A percentile compares a stretch with the other conserved stretches of the same genome.
These are phyloP conservation scores for Drechslerella dactyloides DNA, from an alignment of 2,329 filamentous ascomycete species.

Conservation along the genomic window DNA sequence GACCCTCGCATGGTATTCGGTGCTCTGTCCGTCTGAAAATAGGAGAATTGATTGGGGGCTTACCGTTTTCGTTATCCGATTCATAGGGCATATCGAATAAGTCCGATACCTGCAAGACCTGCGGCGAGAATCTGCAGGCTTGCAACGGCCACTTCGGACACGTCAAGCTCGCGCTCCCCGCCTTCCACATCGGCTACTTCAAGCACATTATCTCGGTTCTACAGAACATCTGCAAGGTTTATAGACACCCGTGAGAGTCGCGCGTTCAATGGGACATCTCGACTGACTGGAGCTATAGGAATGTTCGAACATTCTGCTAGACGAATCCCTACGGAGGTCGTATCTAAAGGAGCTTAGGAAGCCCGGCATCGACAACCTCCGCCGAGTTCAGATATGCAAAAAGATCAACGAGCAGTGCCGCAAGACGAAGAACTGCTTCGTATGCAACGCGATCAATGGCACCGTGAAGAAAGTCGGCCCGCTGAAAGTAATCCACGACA, in stretches of 20 bases:
- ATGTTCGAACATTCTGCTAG: conserved; percentile 82
- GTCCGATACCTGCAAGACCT: conserved; percentile 78
- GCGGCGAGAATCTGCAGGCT: conserved; percentile 76
- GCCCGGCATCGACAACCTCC: conserved; percentile 83
- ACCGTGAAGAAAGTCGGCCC: conserved; percentile 89
- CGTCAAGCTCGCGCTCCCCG: conserved; percentile 85
- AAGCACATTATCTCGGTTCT: conserved; percentile 90
- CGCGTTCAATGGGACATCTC: conserved; percentile 21
- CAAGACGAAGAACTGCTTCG: conserved; percentile 81
- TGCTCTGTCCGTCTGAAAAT: conserved; percentile 50
- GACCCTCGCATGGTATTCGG: conserved; percentile 73
- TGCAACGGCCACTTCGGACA: conserved; percentile 97
- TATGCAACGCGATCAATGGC: conserved; percentile 83
- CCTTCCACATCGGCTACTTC: conserved; percentile 95
- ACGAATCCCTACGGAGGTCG: conserved; percentile 76
- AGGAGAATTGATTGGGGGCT: conserved; percentile 2
- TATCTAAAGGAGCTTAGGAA: conserved; percentile 81
- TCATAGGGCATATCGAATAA: conserved; percentile 83
- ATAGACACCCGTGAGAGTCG: conserved; percentile 56
- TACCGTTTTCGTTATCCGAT: neutral
- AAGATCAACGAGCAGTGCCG: conserved; percentile 86
- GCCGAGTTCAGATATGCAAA: conserved; percentile 82
- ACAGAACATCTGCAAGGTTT: conserved; percentile 86
- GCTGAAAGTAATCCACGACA: conserved; percentile 94
- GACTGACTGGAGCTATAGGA: conserved; percentile 61